Conservation (phyloP, 768 basidiomycete species). For the Auriculariales sp. region DNA sequence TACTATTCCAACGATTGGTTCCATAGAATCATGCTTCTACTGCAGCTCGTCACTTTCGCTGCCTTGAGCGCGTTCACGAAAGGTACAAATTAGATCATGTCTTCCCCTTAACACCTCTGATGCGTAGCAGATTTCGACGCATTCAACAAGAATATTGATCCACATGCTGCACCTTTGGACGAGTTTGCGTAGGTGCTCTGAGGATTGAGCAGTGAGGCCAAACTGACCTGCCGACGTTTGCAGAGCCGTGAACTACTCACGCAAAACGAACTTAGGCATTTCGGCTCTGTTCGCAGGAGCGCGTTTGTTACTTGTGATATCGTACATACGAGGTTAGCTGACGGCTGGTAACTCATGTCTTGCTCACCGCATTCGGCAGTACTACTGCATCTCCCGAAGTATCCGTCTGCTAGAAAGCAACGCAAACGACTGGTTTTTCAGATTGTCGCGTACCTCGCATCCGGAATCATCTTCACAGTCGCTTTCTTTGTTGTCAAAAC, state of each 20-base stretch:
- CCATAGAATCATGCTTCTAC: neutral
- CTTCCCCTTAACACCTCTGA: too few relatives aligned
- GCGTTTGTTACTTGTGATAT: neutral
- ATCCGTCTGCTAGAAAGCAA: neutral
- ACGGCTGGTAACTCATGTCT: neutral
- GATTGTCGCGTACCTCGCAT: neutral
- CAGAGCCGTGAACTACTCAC: neutral
- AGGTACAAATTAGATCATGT: too few relatives aligned
- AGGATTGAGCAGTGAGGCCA: neutral
- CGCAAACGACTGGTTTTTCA: neutral
- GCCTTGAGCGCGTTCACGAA: neutral
- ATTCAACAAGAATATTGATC: neutral
- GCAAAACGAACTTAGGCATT: neutral
- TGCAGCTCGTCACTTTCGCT: neutral
- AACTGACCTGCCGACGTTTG: neutral
- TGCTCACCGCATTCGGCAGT: neutral
- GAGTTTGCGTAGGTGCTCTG: neutral
- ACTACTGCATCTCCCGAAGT: neutral
- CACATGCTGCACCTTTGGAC: neutral
- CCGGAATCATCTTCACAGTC: neutral
- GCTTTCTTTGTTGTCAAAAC: neutral
- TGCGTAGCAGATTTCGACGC: neutral
- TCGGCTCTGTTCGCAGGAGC: neutral
- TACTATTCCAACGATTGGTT: neutral
- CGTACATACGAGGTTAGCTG: neutral